Evolutionary conservation across 2,329 filamentous ascomycete species (phyloP).

Genomic region (Neofusicoccum parvum): DNA sequence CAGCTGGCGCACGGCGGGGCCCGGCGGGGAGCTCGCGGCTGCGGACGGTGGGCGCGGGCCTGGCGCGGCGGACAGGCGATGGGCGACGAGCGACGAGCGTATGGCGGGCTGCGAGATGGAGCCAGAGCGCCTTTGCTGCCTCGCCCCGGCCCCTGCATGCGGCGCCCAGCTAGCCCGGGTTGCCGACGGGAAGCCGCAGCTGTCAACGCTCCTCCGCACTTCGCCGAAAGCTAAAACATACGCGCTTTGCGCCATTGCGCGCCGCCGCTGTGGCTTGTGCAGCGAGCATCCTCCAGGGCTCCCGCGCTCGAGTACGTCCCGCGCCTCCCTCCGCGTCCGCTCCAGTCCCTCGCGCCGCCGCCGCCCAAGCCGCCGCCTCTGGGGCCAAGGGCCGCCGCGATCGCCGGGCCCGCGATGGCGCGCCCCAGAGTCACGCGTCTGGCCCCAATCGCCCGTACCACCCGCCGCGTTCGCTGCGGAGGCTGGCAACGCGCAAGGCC

Average conservation of each 20-base stretch:
- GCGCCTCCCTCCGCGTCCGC: neutral
- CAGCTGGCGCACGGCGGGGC: no score
- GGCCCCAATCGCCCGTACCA: neutral
- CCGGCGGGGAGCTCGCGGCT: no score
- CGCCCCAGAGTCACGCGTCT: slow-evolving; percentile 11
- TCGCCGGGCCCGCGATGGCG: neutral
- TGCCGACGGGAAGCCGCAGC: slow-evolving; percentile 15
- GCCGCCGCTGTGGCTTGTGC: no score
- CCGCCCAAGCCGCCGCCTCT: neutral
- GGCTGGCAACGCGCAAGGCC: slow-evolving; percentile 9
- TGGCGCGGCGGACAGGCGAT: neutral
- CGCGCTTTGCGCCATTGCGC: slow-evolving; percentile 5
- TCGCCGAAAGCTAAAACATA: slow-evolving; percentile 19
- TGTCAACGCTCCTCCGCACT: slow-evolving; percentile 19
- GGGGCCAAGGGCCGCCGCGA: no score
- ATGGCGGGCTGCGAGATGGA: neutral
- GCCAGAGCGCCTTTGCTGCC: neutral
- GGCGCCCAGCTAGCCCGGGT: slow-evolving; percentile 14
- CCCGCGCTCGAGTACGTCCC: neutral
- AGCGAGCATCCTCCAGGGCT: neutral
- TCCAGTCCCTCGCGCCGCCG: neutral
- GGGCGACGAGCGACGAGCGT: neutral
- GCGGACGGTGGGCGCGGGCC: neutral
- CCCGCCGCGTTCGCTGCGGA: slow-evolving; percentile 6
- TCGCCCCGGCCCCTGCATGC: slow-evolving; percentile 17